Percentiles rank a stretch among this genome's conserved stretches.
Evolutionary conservation across 345 rosid species (phyloP).

Genomic region (Lumnitzera racemosa): DNA sequence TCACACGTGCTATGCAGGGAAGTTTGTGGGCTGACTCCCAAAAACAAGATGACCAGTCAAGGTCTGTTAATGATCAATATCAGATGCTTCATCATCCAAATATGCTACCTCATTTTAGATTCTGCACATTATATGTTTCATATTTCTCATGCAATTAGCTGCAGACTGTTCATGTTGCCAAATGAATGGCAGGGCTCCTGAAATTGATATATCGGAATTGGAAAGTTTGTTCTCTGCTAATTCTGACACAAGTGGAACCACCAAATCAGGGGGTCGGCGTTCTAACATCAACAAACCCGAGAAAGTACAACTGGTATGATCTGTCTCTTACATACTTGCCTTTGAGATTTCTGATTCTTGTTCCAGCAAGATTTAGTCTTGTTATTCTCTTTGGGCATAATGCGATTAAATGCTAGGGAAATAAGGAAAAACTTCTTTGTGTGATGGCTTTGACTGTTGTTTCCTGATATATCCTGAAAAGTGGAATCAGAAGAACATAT

Average conservation of each 20-base stretch:
- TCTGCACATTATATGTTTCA: neutral
- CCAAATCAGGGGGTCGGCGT: slow-evolving; percentile 69
- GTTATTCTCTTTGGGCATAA: too few relatives aligned
- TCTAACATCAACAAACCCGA: slow-evolving; percentile 78
- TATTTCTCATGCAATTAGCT: too few relatives aligned
- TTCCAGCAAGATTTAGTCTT: neutral
- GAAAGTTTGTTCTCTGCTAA: slow-evolving; percentile 90
- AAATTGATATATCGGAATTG: slow-evolving; percentile 94
- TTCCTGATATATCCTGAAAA: too few relatives aligned
- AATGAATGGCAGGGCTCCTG: slow-evolving; percentile 76
- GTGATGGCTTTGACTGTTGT: too few relatives aligned
- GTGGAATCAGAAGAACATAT: too few relatives aligned
- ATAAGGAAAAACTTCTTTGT: too few relatives aligned
- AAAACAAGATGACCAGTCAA: slow-evolving; percentile 70
- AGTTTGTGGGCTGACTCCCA: slow-evolving; percentile 96
- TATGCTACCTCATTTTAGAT: slow-evolving; percentile 5
- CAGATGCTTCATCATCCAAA: slow-evolving; percentile 1
- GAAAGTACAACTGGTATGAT: slow-evolving; percentile 85
- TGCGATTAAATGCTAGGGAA: too few relatives aligned
- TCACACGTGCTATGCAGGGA: slow-evolving; percentile 82
- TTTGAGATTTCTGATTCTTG: neutral
- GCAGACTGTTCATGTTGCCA: neutral
- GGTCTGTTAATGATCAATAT: slow-evolving; percentile 36
- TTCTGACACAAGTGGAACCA: slow-evolving; percentile 44
- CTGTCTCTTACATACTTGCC: neutral